Percentiles rank a stretch among this genome's conserved stretches.
Evolutionary conservation across 495 filamentous ascomycete species (phyloP).

Genomic region (Trichoderma parareesei): DNA sequence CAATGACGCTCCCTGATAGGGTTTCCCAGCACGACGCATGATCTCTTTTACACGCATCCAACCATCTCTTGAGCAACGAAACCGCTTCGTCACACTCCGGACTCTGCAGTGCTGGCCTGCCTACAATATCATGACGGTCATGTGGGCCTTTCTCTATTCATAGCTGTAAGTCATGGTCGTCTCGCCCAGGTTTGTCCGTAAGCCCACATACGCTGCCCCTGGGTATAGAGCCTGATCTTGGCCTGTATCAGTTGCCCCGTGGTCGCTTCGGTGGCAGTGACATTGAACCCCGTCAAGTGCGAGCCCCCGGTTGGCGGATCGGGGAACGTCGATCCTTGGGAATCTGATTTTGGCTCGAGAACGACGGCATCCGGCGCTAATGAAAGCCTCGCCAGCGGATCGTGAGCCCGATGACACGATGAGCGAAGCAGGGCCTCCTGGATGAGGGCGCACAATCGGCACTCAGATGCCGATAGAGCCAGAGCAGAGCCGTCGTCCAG

Average conservation of each 20-base stretch:
- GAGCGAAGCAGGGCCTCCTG: not conserved
- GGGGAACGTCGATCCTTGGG: not conserved
- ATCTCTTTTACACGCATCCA: not conserved
- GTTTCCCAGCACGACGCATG: conserved; percentile 3
- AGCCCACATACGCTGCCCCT: not conserved
- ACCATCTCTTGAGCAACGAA: not conserved
- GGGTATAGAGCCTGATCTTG: conserved; percentile 6
- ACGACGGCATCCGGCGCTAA: not conserved
- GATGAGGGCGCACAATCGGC: not conserved
- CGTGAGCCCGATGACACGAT: not conserved
- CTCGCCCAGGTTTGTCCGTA: not conserved
- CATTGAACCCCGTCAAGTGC: conserved; percentile 1
- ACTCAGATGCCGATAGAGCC: not conserved
- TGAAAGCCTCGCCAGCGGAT: not conserved
- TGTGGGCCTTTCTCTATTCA: not conserved
- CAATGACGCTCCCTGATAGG: not conserved
- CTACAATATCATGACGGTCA: conserved; percentile 2
- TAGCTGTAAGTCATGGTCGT: not conserved
- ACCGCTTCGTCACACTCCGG: not conserved
- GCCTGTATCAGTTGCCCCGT: not conserved
- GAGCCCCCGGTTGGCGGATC: not conserved
- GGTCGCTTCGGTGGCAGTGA: not conserved
- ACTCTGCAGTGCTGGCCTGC: not conserved
- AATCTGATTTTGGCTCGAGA: conserved; percentile 2
- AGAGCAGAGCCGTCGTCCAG: not conserved